Conservation (phyloP, 129 eudicot genomes). For the Solidago caesia region DNA sequence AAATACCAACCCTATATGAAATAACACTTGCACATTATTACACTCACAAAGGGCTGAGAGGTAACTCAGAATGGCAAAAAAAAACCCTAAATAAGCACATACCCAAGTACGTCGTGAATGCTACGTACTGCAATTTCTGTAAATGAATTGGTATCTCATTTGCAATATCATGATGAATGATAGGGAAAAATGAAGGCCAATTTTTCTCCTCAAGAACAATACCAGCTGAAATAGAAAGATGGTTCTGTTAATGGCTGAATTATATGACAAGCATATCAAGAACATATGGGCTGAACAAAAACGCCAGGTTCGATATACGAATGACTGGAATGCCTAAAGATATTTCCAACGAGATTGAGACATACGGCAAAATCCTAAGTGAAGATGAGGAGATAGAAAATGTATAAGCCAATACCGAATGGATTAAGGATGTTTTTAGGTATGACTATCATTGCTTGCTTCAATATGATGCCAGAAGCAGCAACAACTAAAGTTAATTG, state of each 20-base stretch:
- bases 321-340: no score
- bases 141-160: constrained; percentile 96
- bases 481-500: not conserved
- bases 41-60: not conserved
- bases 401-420: no score
- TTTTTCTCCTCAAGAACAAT: constrained; percentile 97
- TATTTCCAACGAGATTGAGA: no score
- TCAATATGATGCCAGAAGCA: not conserved
- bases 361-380: no score
- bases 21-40: constrained; percentile 19
- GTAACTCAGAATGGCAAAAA: not conserved
- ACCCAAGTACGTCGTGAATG: constrained; percentile 91
- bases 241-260: constrained; percentile 13
- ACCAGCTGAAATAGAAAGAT: constrained; percentile 69
- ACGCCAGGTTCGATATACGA: no score
- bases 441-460: not conserved
- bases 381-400: no score
- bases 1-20: constrained; percentile 56
- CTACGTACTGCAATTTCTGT: constrained; percentile 84
- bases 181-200: constrained; percentile 97
- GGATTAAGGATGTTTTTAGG: no score
- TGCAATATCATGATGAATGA: constrained; percentile 93
- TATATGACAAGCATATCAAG: not conserved
- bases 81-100: constrained; percentile 21
- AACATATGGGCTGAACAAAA: not conserved